These are phyloP conservation scores for Boletus coccyginus DNA, from an alignment of 768 basidiomycete species.

Conservation along the genomic window DNA sequence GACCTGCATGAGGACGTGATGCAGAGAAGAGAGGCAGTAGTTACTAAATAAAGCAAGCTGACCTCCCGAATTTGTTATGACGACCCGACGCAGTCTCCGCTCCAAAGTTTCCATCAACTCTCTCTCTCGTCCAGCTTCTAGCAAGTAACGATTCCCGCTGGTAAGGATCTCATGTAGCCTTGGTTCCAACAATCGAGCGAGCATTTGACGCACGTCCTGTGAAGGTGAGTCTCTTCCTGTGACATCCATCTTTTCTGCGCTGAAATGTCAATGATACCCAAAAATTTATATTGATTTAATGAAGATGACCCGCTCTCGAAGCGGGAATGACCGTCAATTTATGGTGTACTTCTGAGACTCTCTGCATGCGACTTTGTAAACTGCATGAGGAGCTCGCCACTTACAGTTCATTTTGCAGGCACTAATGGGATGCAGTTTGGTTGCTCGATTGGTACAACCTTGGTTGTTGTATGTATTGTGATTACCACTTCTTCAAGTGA, in stretches of 20 bases:
- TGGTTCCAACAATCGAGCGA: neutral
- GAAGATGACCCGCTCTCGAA: constrained; percentile 6
- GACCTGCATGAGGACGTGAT: no score
- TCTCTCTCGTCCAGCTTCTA: neutral
- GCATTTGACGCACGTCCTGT: neutral
- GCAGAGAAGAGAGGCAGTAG: no score
- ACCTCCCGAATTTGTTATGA: neutral
- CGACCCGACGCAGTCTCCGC: neutral
- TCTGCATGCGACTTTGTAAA: neutral
- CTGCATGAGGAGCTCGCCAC: neutral
- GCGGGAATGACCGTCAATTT: constrained; percentile 5
- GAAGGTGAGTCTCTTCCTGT: neutral
- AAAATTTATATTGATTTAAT: constrained; percentile 13
- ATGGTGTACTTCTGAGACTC: neutral
- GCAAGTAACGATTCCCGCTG: neutral
- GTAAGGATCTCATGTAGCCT: neutral
- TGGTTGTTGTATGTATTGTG: neutral
- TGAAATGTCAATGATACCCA: constrained; percentile 3
- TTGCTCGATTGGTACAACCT: neutral
- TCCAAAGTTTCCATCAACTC: neutral
- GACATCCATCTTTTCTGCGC: neutral
- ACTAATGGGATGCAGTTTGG: neutral
- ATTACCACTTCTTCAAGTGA: no score
- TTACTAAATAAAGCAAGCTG: no score
- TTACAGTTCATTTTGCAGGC: neutral